A percentile compares a stretch with the other conserved stretches of the same genome.
Evolutionary conservation across 129 eudicot species (phyloP).

Genomic region (Centella asiatica): DNA sequence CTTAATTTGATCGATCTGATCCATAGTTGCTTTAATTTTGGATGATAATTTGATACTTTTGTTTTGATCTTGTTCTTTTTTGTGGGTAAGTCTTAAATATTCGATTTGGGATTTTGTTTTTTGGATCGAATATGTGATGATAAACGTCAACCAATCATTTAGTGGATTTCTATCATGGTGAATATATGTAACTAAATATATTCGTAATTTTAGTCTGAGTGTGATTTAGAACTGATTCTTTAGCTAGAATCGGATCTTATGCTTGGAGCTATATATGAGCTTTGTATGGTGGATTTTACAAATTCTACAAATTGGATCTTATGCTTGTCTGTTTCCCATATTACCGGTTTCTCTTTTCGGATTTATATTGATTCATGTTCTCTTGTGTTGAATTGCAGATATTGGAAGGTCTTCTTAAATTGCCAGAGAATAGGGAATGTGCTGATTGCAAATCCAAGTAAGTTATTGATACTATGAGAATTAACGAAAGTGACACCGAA

Average conservation of each 20-base stretch:
- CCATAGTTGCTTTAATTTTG: neutral
- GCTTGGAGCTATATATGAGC: neutral
- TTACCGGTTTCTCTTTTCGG: neutral
- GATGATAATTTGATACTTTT: neutral
- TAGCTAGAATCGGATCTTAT: neutral
- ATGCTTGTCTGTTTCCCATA: slow-evolving; percentile 7
- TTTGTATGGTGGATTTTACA: neutral
- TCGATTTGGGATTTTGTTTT: too few relatives aligned
- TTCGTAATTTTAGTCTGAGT: too few relatives aligned
- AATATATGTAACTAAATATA: too few relatives aligned
- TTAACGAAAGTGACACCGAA: neutral
- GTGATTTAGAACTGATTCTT: neutral
- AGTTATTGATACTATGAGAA: slow-evolving; percentile 2
- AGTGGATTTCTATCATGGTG: too few relatives aligned
- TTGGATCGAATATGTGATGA: too few relatives aligned
- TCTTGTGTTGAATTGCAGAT: slow-evolving; percentile 40
- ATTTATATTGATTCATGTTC: neutral
- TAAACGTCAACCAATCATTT: too few relatives aligned
- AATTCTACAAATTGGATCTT: neutral
- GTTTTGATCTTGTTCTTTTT: neutral
- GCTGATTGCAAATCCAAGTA: slow-evolving; percentile 98
- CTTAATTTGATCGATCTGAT: slow-evolving; percentile 11
- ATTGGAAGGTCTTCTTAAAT: slow-evolving; percentile 86
- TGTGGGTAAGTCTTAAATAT: too few relatives aligned
- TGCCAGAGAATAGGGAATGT: slow-evolving; percentile 95